These are phyloP conservation scores for Diaporthe sp. DNA, from an alignment of 2,329 filamentous ascomycete species.

Conservation along the genomic window DNA sequence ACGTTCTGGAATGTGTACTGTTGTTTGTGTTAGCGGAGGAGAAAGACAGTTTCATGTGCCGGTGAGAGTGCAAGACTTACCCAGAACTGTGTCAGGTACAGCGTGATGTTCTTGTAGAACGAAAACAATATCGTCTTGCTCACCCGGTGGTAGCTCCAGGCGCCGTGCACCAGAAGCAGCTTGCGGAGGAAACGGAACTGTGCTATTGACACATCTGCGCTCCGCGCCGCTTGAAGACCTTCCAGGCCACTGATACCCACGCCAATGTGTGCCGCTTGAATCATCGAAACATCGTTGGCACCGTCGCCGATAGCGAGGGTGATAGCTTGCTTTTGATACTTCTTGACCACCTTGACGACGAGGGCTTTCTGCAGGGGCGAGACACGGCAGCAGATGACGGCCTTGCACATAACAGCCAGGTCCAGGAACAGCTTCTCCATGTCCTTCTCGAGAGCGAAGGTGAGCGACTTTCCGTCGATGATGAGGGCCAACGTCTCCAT, in stretches of 20 bases:
- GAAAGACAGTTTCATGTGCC: not conserved
- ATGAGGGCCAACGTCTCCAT: conserved; percentile 89
- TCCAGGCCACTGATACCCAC: conserved; percentile 97
- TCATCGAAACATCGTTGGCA: conserved; percentile 99
- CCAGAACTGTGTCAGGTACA: conserved; percentile 99
- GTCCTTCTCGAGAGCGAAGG: conserved; percentile 91
- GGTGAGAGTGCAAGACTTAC: conserved; percentile 60
- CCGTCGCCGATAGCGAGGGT: conserved; percentile 96
- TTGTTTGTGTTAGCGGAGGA: conserved; percentile 41
- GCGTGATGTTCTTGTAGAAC: conserved; percentile 98
- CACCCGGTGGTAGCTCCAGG: conserved; percentile 97
- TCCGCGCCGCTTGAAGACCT: conserved; percentile 94
- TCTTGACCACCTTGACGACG: conserved; percentile 98
- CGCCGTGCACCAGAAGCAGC: conserved; percentile 91
- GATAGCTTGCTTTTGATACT: conserved; percentile 87
- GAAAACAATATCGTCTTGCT: conserved; percentile 98
- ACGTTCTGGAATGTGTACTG: conserved; percentile 98
- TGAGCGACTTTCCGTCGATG: conserved; percentile 96
- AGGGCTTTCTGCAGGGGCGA: conserved; percentile 97
- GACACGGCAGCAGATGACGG: conserved; percentile 98
- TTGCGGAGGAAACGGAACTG: conserved; percentile 97
- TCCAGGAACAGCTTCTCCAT: conserved; percentile 94
- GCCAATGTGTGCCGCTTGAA: conserved; percentile 97
- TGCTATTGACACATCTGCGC: conserved; percentile 93
- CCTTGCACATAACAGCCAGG: conserved; percentile 94